Evolutionary conservation across 176 grass and related monocot species (phyloP).

Genomic region (Otatea glauca): DNA sequence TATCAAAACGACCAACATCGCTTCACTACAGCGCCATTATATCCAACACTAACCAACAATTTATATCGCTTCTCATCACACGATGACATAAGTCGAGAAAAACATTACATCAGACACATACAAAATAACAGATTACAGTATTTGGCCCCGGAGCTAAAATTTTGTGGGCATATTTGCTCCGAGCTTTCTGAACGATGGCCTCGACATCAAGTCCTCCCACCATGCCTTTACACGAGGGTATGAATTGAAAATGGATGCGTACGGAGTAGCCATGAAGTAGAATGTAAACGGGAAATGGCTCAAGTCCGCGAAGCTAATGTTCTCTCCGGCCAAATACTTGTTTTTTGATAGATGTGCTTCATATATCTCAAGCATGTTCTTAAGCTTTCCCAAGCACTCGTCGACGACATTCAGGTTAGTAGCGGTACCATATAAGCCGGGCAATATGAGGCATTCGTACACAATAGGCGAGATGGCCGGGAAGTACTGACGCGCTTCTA

Average conservation of each 20-base stretch:
- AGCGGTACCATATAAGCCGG: neutral
- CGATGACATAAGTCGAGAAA: no score
- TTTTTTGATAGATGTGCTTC: constrained; percentile 24
- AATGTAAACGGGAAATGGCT: no score
- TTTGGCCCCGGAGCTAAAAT: no score
- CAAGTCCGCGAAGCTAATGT: no score
- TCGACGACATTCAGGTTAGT: constrained; percentile 46
- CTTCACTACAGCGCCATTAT: no score
- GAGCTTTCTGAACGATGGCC: neutral
- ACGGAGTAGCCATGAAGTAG: neutral
- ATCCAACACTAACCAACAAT: no score
- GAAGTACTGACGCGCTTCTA: constrained; percentile 6
- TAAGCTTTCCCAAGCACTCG: constrained; percentile 10
- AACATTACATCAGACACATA: no score
- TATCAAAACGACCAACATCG: no score
- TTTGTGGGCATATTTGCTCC: no score
- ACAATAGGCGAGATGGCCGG: neutral
- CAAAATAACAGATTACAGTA: no score
- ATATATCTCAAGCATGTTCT: constrained; percentile 38
- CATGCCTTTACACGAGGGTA: neutral
- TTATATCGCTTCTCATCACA: no score
- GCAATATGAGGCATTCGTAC: constrained; percentile 21
- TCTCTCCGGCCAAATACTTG: constrained; percentile 28
- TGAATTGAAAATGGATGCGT: neutral
- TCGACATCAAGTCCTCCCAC: neutral